Conservation (phyloP, 2,329 filamentous ascomycete species). For the Gnomoniopsis sp. region DNA sequence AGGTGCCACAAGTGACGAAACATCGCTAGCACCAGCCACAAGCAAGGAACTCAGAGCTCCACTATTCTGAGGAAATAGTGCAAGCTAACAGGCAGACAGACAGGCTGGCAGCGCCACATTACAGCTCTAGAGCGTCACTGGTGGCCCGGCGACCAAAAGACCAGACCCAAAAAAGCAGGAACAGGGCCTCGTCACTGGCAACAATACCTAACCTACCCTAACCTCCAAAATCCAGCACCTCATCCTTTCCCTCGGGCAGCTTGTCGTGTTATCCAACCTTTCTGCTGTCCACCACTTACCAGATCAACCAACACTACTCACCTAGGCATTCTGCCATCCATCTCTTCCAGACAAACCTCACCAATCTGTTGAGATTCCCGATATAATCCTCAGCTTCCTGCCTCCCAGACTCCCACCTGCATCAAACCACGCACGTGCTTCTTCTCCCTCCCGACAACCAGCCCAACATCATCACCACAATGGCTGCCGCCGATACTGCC, state of each 20-base stretch:
- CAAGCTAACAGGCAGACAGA: neutral
- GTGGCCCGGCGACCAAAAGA: neutral
- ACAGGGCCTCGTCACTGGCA: neutral
- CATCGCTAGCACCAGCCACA: neutral
- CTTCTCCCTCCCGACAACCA: neutral
- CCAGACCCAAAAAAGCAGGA: neutral
- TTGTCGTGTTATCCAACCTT: neutral
- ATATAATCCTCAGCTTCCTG: neutral
- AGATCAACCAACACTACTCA: neutral
- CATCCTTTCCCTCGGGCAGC: neutral
- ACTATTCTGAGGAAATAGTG: neutral
- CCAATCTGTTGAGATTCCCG: neutral
- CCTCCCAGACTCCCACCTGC: neutral
- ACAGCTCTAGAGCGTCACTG: neutral
- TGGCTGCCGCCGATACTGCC: slow-evolving; percentile 38
- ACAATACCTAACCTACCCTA: neutral
- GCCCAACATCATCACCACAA: slow-evolving; percentile 22
- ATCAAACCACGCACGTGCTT: neutral
- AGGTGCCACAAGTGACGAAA: neutral
- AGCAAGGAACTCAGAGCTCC: neutral
- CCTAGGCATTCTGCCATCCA: neutral
- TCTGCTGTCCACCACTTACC: neutral
- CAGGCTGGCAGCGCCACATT: neutral
- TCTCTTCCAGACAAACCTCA: neutral
- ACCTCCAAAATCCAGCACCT: neutral